phyloP scores from a whole-genome alignment of 306 rosid genomes.

The Sicyos edulis region DNA sequence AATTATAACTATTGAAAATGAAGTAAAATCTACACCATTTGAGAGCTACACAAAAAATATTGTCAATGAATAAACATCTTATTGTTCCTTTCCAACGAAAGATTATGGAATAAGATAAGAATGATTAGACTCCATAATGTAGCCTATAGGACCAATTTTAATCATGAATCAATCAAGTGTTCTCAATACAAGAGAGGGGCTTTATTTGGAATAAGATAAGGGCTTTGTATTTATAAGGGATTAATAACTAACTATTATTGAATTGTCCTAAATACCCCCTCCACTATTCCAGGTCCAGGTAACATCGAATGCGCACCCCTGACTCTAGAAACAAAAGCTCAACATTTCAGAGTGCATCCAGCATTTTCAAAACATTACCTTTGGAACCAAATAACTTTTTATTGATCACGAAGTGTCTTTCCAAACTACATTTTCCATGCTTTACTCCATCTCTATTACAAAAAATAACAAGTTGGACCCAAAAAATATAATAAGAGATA shows the following conservation, averaged over 20 bases:
- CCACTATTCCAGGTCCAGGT: background rate
- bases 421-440: background rate
- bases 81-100: background rate
- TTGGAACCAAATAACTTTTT: background rate
- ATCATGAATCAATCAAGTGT: no score
- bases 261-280: no score
- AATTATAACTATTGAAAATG: background rate
- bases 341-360: background rate
- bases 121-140: background rate
- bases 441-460: background rate
- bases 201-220: no score
- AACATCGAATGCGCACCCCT: background rate
- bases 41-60: background rate
- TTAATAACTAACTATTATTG: no score
- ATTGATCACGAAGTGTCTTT: background rate
- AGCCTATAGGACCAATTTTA: no score
- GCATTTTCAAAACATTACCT: slow-evolving; percentile 1
- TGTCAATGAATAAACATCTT: background rate
- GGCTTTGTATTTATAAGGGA: no score
- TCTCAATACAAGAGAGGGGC: no score
- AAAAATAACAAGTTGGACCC: background rate
- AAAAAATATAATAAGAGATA: background rate
- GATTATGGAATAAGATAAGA: background rate
- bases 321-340: background rate
- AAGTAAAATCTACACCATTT: background rate